A percentile compares a stretch with the other conserved stretches of the same genome.
Conservation (phyloP, 2,329 filamentous ascomycete genomes). For the Stemphylium beticola region DNA sequence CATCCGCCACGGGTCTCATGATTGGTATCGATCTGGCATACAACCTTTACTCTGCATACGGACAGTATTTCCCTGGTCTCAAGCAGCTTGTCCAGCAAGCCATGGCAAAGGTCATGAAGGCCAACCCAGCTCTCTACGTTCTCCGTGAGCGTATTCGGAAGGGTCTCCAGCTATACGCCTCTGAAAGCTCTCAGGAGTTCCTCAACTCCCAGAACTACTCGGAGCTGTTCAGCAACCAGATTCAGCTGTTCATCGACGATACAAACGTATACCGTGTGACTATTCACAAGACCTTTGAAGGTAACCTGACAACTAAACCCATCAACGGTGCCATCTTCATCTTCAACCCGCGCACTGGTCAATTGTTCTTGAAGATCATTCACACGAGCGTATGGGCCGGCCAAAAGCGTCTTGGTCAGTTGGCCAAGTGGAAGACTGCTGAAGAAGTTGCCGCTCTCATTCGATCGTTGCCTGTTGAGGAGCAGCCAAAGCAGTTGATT, state of each 20-base stretch:
- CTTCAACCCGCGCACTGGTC: conserved; percentile 98
- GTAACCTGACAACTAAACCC: conserved; percentile 97
- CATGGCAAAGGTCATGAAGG: conserved; percentile 99
- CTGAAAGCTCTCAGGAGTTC: conserved; percentile 99
- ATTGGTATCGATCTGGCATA: conserved; percentile 97
- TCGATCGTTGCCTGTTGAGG: conserved; percentile 91
- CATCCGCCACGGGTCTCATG: conserved; percentile 95
- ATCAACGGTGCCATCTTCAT: conserved; percentile 99
- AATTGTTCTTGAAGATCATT: conserved; percentile 98
- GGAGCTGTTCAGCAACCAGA: conserved; percentile 98
- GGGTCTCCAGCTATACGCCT: conserved; percentile 96
- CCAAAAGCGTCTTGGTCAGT: conserved; percentile 96
- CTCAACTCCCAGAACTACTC: conserved; percentile 99
- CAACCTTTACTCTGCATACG: conserved; percentile 97
- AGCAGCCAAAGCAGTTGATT: conserved; percentile 98
- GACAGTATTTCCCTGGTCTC: conserved; percentile 97
- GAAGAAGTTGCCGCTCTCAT: conserved; percentile 99
- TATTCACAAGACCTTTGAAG: conserved; percentile 99
- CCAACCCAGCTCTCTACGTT: conserved; percentile 95
- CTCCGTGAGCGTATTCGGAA: conserved; percentile 97
- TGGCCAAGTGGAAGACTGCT: conserved; percentile 99
- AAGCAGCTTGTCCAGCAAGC: conserved; percentile 96
- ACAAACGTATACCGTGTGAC: conserved; percentile 99
- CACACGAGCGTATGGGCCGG: conserved; percentile 99
- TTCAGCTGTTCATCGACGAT: conserved; percentile 98